Percentiles rank a stretch among this genome's conserved stretches.
Evolutionary conservation across 371 early-diverging fungal species (phyloP).

Genomic region (Mortierella sp.): DNA sequence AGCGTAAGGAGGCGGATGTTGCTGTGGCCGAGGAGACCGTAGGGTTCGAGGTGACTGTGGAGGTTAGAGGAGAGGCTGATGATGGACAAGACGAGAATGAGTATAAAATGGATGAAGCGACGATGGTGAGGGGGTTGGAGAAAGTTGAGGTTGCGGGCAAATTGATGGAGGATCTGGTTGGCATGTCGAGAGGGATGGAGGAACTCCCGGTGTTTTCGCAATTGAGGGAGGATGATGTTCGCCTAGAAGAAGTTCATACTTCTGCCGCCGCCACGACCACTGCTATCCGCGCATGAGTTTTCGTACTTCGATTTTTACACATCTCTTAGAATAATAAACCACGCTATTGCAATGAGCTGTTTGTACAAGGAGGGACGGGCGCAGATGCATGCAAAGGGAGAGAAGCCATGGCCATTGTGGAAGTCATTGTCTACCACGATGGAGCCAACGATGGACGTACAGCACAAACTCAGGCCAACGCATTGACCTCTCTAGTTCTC

Average conservation of each 20-base stretch:
- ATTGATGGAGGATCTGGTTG: constrained; percentile 15
- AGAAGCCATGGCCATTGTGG: not conserved
- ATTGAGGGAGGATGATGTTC: constrained; percentile 7
- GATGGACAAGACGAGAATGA: not conserved
- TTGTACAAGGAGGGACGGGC: not conserved
- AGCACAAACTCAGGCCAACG: not conserved
- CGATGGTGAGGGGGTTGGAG: not conserved
- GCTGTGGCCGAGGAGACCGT: not conserved
- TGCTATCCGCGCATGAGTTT: not conserved
- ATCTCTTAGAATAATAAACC: not conserved
- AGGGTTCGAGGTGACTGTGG: not conserved
- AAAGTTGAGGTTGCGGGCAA: not conserved
- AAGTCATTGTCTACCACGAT: not conserved
- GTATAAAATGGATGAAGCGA: not conserved
- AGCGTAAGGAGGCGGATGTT: constrained; percentile 26
- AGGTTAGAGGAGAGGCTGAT: not conserved
- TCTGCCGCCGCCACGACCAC: not conserved
- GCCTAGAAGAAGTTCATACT: not conserved
- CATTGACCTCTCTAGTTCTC: not conserved
- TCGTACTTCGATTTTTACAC: not conserved
- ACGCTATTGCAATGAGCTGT: not conserved
- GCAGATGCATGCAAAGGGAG: not conserved
- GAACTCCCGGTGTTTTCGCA: not conserved
- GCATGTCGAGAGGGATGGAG: not conserved
- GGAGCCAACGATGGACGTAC: not conserved